Conservation (phyloP, 257 asterid species). For the Solanum arcanum region DNA sequence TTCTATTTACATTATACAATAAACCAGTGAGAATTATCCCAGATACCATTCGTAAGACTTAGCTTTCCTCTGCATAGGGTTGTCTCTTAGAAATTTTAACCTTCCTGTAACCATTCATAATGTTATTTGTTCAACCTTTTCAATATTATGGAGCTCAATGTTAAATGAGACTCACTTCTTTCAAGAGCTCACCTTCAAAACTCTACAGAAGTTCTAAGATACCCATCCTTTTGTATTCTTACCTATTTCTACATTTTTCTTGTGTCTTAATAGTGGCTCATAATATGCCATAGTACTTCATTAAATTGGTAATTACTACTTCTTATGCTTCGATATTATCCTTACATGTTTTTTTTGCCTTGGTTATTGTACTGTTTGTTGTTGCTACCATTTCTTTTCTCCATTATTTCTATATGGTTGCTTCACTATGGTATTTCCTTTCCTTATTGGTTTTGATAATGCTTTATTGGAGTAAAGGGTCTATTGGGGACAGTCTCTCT, state of each 20-base stretch:
- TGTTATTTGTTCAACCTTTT: background rate
- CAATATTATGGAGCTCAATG: background rate
- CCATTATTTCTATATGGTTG: background rate
- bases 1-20: background rate
- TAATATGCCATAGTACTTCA: background rate
- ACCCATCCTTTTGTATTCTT: background rate
- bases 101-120: background rate
- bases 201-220: background rate
- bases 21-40: background rate
- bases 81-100: background rate
- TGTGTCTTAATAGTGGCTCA: background rate
- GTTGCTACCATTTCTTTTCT: background rate
- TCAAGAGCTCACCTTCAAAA: background rate
- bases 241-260: background rate
- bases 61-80: background rate
- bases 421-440: background rate
- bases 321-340: background rate
- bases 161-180: background rate
- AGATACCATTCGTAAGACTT: background rate
- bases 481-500: background rate
- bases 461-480: background rate
- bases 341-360: background rate
- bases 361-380: background rate
- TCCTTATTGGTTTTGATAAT: background rate
- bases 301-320: background rate